Evolutionary conservation across 1,284 basidiomycete genomes (phyloP).

Genomic region (Tilletia indica): DNA sequence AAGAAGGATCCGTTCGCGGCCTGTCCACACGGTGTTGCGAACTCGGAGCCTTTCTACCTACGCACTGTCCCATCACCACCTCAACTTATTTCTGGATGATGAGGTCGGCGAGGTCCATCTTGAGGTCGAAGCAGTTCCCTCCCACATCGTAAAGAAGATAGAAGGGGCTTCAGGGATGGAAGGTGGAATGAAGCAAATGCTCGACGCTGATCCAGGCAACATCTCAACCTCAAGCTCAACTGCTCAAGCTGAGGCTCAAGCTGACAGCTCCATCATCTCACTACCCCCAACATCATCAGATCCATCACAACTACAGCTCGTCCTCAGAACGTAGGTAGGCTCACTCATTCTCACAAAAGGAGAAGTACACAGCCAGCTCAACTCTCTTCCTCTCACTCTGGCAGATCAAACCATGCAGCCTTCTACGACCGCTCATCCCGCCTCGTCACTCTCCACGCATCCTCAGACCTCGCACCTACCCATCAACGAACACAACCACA

Average conservation of each 20-base stretch:
- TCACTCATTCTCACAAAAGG: background rate
- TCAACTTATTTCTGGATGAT: background rate
- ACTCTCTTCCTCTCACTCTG: background rate
- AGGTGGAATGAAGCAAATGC: no score
- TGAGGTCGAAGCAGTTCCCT: no score
- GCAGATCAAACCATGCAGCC: conserved; percentile 36
- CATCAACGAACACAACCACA: background rate
- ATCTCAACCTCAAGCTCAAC: background rate
- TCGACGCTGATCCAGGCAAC: background rate
- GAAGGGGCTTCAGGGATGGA: no score
- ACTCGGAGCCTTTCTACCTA: no score
- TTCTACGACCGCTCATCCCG: conserved; percentile 37
- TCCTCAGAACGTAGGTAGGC: conserved; percentile 33
- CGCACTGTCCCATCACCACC: background rate
- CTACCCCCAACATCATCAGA: background rate
- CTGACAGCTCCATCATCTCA: no score
- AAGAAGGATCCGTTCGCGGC: no score
- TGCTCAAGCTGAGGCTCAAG: no score
- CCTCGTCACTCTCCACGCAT: conserved; percentile 34
- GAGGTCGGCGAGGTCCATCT: no score
- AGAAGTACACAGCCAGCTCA: no score
- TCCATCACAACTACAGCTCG: conserved; percentile 34
- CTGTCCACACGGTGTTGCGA: no score
- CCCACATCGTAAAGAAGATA: no score
- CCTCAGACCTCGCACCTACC: conserved; percentile 10